Evolutionary conservation across 2,329 filamentous ascomycete species (phyloP).

Genomic region (Bipolaris cookei): DNA sequence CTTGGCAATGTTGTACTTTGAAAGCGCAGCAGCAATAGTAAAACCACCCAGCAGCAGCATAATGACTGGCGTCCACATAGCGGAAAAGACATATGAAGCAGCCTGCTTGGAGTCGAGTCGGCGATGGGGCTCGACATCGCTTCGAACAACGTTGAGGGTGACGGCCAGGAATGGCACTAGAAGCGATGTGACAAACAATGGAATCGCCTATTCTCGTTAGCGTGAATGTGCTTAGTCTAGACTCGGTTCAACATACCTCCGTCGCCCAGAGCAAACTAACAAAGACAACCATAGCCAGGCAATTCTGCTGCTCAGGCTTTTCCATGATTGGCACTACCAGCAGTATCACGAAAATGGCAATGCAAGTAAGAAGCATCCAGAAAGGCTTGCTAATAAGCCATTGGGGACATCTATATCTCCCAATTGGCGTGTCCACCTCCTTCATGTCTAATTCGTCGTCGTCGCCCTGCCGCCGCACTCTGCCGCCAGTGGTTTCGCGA

Average conservation of each 20-base stretch:
- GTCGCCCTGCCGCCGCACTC: conserved; percentile 82
- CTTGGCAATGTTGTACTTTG: conserved; percentile 97
- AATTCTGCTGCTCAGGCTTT: conserved; percentile 91
- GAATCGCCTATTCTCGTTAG: conserved; percentile 73
- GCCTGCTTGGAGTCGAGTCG: conserved; percentile 82
- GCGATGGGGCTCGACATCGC: conserved; percentile 71
- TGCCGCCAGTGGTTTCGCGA: conserved; percentile 69
- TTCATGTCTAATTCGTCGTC: conserved; percentile 71
- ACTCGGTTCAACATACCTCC: conserved; percentile 64
- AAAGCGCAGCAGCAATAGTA: conserved; percentile 90
- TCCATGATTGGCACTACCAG: conserved; percentile 82
- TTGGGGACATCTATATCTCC: conserved; percentile 73
- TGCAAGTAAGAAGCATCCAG: conserved; percentile 72
- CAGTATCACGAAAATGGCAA: conserved; percentile 75
- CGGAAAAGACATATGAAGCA: conserved; percentile 82
- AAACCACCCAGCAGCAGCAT: conserved; percentile 97
- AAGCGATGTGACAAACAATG: conserved; percentile 93
- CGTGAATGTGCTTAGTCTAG: neutral
- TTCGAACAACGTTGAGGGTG: conserved; percentile 80
- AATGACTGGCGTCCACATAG: conserved; percentile 99
- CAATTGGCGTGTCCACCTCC: conserved; percentile 79
- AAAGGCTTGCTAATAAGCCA: conserved; percentile 88
- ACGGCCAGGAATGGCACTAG: conserved; percentile 94
- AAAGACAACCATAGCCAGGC: conserved; percentile 89
- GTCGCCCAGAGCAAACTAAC: conserved; percentile 96